phyloP scores from a whole-genome alignment of 2,329 filamentous ascomycete species.

The Verticillium albo-atrum region DNA sequence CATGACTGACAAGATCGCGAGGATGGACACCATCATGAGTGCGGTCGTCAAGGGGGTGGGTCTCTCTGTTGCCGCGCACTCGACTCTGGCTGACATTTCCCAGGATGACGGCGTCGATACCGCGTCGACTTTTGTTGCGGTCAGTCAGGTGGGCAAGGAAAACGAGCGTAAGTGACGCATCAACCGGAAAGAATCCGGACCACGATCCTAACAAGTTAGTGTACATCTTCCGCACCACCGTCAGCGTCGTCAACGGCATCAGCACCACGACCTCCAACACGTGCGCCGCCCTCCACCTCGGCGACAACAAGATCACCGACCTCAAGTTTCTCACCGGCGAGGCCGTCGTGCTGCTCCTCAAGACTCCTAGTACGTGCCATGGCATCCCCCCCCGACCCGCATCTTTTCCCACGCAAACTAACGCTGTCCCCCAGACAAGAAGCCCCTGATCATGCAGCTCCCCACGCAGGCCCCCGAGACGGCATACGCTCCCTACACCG shows the following conservation, averaged over 20 bases:
- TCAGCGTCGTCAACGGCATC: slow-evolving; percentile 54
- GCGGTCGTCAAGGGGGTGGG: slow-evolving; percentile 27
- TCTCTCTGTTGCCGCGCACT: background rate
- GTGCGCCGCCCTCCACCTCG: slow-evolving; percentile 37
- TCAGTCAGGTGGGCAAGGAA: slow-evolving; percentile 31
- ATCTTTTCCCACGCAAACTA: background rate
- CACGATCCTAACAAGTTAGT: slow-evolving; percentile 39
- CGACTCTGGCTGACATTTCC: background rate
- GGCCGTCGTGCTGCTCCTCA: slow-evolving; percentile 39
- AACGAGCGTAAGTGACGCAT: slow-evolving; percentile 28
- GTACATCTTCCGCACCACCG: slow-evolving; percentile 48
- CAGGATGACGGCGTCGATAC: background rate
- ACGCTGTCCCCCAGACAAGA: slow-evolving; percentile 15
- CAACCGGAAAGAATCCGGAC: no score
- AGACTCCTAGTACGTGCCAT: background rate
- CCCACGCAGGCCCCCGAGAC: slow-evolving; percentile 31
- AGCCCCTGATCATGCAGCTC: slow-evolving; percentile 23
- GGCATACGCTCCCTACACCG: slow-evolving; percentile 29
- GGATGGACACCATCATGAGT: slow-evolving; percentile 55
- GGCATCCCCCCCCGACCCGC: no score
- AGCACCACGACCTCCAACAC: slow-evolving; percentile 39
- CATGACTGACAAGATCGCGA: slow-evolving; percentile 39
- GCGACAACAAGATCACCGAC: slow-evolving; percentile 47
- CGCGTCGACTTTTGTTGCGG: slow-evolving; percentile 28
- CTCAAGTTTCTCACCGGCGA: slow-evolving; percentile 64